Percentiles rank a stretch among this genome's conserved stretches.
Evolutionary conservation across 2,329 filamentous ascomycete genomes (phyloP).

Genomic region (Karstenula rhodostoma): DNA sequence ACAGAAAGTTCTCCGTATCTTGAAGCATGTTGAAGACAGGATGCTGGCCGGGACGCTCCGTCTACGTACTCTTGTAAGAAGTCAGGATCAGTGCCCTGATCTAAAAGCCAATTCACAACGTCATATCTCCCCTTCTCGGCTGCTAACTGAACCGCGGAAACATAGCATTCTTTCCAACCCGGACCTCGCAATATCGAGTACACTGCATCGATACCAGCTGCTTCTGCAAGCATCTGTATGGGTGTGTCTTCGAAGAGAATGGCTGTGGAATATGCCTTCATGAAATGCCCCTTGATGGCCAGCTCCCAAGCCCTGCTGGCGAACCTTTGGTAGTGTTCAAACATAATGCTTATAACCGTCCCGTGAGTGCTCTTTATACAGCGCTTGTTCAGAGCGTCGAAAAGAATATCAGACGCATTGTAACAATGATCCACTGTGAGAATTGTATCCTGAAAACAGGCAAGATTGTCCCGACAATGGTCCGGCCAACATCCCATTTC

Average conservation of each 20-base stretch:
- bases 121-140: neutral
- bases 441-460: too few species aligned
- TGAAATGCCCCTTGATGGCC: neutral
- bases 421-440: too few species aligned
- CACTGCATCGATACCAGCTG: neutral
- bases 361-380: too few species aligned
- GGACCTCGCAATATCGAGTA: too few species aligned
- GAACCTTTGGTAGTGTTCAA: neutral
- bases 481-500: neutral
- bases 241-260: neutral
- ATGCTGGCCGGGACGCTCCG: neutral
- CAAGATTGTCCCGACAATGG: too few species aligned
- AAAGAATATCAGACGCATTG: too few species aligned
- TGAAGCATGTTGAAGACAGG: neutral
- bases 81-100: neutral
- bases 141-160: neutral
- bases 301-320: neutral
- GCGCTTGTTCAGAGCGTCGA: too few species aligned
- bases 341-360: too few species aligned
- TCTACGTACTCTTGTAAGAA: too few species aligned
- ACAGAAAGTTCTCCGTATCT: neutral
- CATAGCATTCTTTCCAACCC: neutral
- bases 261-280: slow-evolving; percentile 2
- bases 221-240: neutral
- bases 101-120: neutral